Evolutionary conservation across 495 filamentous ascomycete species (phyloP).

Genomic region (Xylaria curta): DNA sequence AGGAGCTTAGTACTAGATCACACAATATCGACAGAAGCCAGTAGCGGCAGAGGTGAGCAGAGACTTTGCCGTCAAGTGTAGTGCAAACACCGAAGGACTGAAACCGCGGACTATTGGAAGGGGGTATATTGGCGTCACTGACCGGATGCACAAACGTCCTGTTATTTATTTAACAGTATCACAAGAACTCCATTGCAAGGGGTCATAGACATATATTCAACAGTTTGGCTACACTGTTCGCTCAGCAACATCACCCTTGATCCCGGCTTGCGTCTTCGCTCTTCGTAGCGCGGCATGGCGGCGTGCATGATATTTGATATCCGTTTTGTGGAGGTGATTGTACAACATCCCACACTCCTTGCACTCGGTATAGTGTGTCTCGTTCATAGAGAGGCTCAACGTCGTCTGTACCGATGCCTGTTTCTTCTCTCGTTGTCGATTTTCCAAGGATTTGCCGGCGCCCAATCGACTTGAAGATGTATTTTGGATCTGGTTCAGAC

Average conservation of each 20-base stretch:
- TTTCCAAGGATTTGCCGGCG: constrained; percentile 20
- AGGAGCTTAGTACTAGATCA: not conserved
- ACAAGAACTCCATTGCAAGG: not conserved
- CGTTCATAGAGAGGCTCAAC: constrained; percentile 45
- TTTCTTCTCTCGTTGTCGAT: constrained; percentile 30
- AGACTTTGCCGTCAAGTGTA: not conserved
- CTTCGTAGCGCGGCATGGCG: constrained; percentile 42
- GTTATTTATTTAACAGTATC: not conserved
- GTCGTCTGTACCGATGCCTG: constrained; percentile 51
- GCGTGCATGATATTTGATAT: constrained; percentile 50
- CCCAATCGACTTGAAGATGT: constrained; percentile 8
- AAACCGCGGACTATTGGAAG: not conserved
- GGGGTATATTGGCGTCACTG: not conserved
- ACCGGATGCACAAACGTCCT: not conserved
- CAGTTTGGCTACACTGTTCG: not conserved
- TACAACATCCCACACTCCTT: constrained; percentile 54
- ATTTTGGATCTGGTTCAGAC: constrained; percentile 14
- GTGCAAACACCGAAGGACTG: not conserved
- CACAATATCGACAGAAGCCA: not conserved
- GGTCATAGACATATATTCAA: not conserved
- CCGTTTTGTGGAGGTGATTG: constrained; percentile 54
- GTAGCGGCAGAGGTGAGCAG: not conserved
- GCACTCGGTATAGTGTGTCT: constrained; percentile 51
- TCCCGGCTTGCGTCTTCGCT: constrained; percentile 17
- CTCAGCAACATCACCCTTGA: not conserved